Evolutionary conservation across 2,329 filamentous ascomycete genomes (phyloP).

Genomic region (Ophiocordyceps robertsii): DNA sequence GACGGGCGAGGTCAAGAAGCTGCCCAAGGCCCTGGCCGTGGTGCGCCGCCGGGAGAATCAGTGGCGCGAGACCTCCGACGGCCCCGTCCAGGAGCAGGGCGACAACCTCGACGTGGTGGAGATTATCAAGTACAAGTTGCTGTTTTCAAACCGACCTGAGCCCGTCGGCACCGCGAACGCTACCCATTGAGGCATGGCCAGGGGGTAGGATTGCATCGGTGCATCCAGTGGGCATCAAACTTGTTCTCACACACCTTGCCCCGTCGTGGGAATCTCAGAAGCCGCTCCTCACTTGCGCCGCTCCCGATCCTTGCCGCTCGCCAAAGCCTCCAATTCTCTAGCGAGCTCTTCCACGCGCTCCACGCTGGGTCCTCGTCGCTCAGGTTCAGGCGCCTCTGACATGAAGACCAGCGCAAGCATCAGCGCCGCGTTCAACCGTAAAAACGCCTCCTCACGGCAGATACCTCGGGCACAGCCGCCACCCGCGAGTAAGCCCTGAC

Average conservation of each 20-base stretch:
- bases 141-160: constrained; percentile 76
- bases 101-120: constrained; percentile 70
- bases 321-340: too few relatives aligned
- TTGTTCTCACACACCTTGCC: too few relatives aligned
- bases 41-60: constrained; percentile 42
- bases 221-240: too few relatives aligned
- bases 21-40: constrained; percentile 67
- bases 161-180: constrained; percentile 47
- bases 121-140: constrained; percentile 72
- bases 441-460: constrained; percentile 3
- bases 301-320: background rate
- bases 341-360: constrained; percentile 5
- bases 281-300: background rate
- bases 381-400: constrained; percentile 7
- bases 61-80: constrained; percentile 29
- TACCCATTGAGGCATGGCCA: background rate
- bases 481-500: constrained; percentile 3
- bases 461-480: constrained; percentile 1
- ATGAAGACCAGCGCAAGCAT: constrained; percentile 8
- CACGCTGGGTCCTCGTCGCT: constrained; percentile 1
- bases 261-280: too few relatives aligned
- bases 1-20: constrained; percentile 79
- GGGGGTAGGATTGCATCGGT: background rate
- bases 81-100: constrained; percentile 17
- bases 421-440: constrained; percentile 7